Evolutionary conservation across 2,329 filamentous ascomycete genomes (phyloP).

Genomic region (Byssochlamys sp.): DNA sequence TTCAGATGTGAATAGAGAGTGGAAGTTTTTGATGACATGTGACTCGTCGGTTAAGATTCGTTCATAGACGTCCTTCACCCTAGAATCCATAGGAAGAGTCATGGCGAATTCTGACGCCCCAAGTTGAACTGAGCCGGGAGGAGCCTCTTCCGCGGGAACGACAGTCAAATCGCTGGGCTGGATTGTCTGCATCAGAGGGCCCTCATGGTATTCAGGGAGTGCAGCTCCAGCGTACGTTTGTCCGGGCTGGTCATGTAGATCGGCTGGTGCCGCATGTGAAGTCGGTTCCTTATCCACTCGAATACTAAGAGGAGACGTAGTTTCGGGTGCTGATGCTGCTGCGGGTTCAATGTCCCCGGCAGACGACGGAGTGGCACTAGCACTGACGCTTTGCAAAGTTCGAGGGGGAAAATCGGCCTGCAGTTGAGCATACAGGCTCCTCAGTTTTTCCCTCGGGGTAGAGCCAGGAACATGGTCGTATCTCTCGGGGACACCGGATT

Average conservation of each 20-base stretch:
- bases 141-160: conserved; percentile 13
- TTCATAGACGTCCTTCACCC: conserved; percentile 35
- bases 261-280: conserved; percentile 12
- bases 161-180: conserved; percentile 29
- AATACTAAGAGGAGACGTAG: conserved; percentile 25
- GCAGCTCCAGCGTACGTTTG: conserved; percentile 19
- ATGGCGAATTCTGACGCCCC: conserved; percentile 33
- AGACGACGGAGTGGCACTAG: conserved; percentile 34
- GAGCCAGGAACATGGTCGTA: conserved; percentile 19
- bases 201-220: conserved; percentile 15
- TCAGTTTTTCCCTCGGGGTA: conserved; percentile 23
- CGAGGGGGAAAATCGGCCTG: conserved; percentile 12
- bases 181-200: conserved; percentile 23
- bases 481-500: conserved; percentile 16
- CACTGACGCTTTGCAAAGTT: conserved; percentile 12
- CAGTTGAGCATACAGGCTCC: conserved; percentile 20
- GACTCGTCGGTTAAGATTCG: conserved; percentile 20
- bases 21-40: conserved; percentile 20
- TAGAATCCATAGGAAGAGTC: conserved; percentile 35
- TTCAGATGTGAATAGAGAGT: conserved; percentile 10
- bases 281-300: conserved; percentile 22
- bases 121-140: conserved; percentile 25
- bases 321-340: conserved; percentile 19
- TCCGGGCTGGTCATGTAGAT: conserved; percentile 13
- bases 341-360: conserved; percentile 31